Evolutionary conservation across 2,329 filamentous ascomycete species (phyloP).

Genomic region (Ustilaginoidea virens): DNA sequence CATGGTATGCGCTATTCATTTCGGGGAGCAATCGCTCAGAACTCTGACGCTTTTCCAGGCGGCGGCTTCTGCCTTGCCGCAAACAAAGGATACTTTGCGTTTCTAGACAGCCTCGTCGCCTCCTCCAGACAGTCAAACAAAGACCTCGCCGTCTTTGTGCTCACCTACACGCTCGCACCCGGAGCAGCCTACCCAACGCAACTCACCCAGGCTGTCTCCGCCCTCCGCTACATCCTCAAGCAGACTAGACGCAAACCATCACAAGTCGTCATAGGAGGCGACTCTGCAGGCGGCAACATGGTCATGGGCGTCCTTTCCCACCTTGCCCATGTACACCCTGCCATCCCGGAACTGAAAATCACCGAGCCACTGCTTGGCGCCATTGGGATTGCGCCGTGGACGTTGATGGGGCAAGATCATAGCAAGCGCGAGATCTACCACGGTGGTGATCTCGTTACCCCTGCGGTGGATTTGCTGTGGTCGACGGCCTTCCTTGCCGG

Average conservation of each 20-base stretch:
- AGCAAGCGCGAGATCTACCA: conserved; percentile 5
- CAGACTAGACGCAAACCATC: conserved; percentile 5
- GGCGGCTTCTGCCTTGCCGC: conserved; percentile 10
- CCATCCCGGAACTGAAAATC: conserved; percentile 7
- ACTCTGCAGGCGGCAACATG: conserved; percentile 11
- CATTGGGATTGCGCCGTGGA: conserved; percentile 8
- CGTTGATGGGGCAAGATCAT: conserved; percentile 6
- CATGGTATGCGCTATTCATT: conserved; percentile 11
- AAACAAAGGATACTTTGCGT: conserved; percentile 8
- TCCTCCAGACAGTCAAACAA: conserved; percentile 5
- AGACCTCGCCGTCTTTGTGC: conserved; percentile 8
- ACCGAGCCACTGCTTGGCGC: conserved; percentile 7
- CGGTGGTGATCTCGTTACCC: conserved; percentile 8
- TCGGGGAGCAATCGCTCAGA: too few species aligned
- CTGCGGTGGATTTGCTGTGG: conserved; percentile 6
- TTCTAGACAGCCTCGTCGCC: conserved; percentile 6
- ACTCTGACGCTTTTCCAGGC: conserved; percentile 6
- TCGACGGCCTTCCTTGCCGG: conserved; percentile 6
- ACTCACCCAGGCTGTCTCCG: conserved; percentile 9
- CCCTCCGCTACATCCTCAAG: conserved; percentile 8
- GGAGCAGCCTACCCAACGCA: conserved; percentile 9
- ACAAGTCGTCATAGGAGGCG: conserved; percentile 9
- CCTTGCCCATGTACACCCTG: conserved; percentile 8
- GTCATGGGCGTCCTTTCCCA: conserved; percentile 10
- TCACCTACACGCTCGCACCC: conserved; percentile 9